Evolutionary conservation across 768 basidiomycete species (phyloP), one percentile per base, ranked within the genome.

Genomic region (Naganishia randhawae): DNA sequence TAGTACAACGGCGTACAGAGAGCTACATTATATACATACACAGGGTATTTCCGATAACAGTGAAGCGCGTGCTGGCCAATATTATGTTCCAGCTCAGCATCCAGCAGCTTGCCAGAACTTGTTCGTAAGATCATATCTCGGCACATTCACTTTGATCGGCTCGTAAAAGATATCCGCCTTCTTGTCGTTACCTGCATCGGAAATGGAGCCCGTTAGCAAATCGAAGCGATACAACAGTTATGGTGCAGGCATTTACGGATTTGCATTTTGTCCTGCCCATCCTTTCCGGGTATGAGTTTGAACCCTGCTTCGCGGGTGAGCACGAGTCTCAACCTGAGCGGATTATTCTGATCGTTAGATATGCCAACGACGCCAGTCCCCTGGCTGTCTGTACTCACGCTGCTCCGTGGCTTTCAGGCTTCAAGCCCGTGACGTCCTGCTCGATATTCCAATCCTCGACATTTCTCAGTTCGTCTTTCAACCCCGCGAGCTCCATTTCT

Each of bases 31-130:
- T 19, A 54, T 32, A 55, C 54, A 37, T 33, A 9, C 2, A n/a
- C n/a, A n/a, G n/a, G n/a, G n/a, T n/a, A n/a, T n/a, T n/a, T n/a
- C n/a, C n/a, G n/a, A n/a, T n/a, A n/a, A n/a, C n/a, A n/a, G n/a
- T n/a, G n/a, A n/a, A n/a, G n/a, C n/a, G n/a, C n/a, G n/a, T n/a
- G n/a, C n/a, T n/a, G n/a, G n/a, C n/a, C n/a, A n/a, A n/a, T n/a
- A n/a, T n/a, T n/a, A n/a, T n/a, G n/a, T n/a, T n/a, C n/a, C n/a
- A n/a, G n/a, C n/a, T 61, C 57, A 61, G 39, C 57, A 61, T 13
- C 57, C 57, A 6, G 57, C 57, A 14, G 57, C 57, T 61, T 61
- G 57, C 57, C 57, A 61, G 29, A 61, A 61, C 57, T 61, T 61
- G 39, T 61, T 61, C 57, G 57, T 61, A 14, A 61, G 57, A 41